Conservation (phyloP, 768 basidiomycete genomes). For the Tylopilus balloui region DNA sequence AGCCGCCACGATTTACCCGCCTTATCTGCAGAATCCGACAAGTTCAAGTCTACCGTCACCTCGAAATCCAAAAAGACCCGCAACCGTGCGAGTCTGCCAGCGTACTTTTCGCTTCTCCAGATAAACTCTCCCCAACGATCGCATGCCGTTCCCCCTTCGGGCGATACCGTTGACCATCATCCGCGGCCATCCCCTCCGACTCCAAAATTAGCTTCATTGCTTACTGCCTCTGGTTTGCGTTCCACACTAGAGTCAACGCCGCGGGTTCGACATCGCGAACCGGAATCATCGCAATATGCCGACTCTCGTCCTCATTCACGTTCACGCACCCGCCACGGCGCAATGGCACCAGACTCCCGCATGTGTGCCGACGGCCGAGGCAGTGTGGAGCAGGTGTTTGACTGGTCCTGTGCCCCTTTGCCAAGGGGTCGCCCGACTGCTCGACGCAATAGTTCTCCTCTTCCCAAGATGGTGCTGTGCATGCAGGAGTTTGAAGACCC, state of each 20-base stretch:
- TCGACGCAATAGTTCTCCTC: conserved; percentile 58
- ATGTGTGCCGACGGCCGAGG: conserved; percentile 25
- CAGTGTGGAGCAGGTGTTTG: conserved; percentile 43
- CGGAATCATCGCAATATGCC: conserved; percentile 32
- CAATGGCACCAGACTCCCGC: conserved; percentile 9
- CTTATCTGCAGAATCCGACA: conserved; percentile 20
- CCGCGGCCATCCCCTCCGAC: conserved; percentile 57
- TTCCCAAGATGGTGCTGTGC: conserved; percentile 43
- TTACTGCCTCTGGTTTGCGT: conserved; percentile 33
- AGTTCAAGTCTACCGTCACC: conserved; percentile 28
- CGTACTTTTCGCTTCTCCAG: conserved; percentile 71
- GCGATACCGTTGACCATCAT: conserved; percentile 34
- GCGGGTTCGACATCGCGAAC: conserved; percentile 48
- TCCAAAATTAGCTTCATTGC: conserved; percentile 43
- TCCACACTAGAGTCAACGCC: conserved; percentile 41
- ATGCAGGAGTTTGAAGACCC: conserved; percentile 33
- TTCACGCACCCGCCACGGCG: conserved; percentile 31
- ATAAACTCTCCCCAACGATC: conserved; percentile 41
- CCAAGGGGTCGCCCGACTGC: conserved; percentile 42
- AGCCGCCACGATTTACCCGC: conserved; percentile 33
- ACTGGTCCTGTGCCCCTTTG: conserved; percentile 43
- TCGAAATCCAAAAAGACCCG: conserved; percentile 47
- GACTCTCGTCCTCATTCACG: conserved; percentile 41
- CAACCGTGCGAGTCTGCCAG: conserved; percentile 70
- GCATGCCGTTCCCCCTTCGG: conserved; percentile 41